These are phyloP conservation scores for Syzygium aromaticum DNA, from an alignment of 345 rosid species.

Conservation along the genomic window DNA sequence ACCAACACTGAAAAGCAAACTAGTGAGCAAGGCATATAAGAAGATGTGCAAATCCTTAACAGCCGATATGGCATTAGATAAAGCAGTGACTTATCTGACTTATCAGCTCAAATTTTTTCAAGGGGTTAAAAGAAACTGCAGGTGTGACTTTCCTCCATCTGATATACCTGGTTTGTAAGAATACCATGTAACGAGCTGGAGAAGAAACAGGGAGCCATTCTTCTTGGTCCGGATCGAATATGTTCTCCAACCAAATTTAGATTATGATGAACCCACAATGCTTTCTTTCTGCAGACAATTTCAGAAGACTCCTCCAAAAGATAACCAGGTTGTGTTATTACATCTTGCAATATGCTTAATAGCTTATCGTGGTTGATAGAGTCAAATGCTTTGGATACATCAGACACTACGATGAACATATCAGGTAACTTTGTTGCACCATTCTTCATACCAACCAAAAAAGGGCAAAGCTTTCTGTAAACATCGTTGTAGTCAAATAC, in stretches of 20 bases:
- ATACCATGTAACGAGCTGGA: slow-evolving; percentile 35
- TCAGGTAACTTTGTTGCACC: slow-evolving; percentile 28
- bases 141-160: background rate
- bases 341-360: slow-evolving; percentile 39
- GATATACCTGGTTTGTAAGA: slow-evolving; percentile 48
- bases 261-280: slow-evolving; percentile 29
- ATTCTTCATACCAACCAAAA: slow-evolving; percentile 43
- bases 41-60: background rate
- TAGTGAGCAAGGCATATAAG: background rate
- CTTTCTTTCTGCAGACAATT: slow-evolving; percentile 41
- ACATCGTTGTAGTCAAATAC: slow-evolving; percentile 83
- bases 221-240: slow-evolving; percentile 9
- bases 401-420: slow-evolving; percentile 58
- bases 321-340: slow-evolving; percentile 40
- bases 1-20: background rate
- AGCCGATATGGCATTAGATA: background rate
- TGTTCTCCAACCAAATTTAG: slow-evolving; percentile 16
- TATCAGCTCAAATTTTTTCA: background rate
- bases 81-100: background rate
- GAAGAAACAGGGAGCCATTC: slow-evolving; percentile 24
- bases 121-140: background rate
- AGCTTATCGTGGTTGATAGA: slow-evolving; percentile 64
- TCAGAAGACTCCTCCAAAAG: slow-evolving; percentile 31
- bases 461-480: slow-evolving; percentile 56
- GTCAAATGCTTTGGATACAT: slow-evolving; percentile 86